Evolutionary conservation across 805 yeast species (phyloP), one percentile per base, ranked within the genome.

Genomic region (Starmera quercuum): DNA sequence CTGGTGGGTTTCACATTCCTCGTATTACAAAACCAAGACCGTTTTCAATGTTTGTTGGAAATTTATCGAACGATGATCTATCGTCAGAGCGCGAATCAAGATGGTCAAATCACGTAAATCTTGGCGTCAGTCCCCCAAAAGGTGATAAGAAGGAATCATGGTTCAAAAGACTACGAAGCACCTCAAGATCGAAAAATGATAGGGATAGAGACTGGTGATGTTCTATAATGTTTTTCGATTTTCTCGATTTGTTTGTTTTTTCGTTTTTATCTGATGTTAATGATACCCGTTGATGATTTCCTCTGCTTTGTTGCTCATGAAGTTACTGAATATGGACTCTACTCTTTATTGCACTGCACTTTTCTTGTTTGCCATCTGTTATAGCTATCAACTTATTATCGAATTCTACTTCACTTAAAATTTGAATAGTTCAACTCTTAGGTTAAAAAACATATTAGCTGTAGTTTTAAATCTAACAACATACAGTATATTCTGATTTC

Each of bases 131-230:
- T 16, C 51, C 55, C 34, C 46, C 56, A 36, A 45, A 43, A 23
- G 62, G 58, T 29, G n/a, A n/a, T n/a, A n/a, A n/a, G n/a, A 53
- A 61, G 32, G 63, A 54, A 18, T 56, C 63, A 6, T 71, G 76
- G 76, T 64, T 69, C 39, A 66, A 56, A 36, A 59, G 66, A 41
- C 40, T 68, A 30, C 61, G 66, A 34, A 56, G 64, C 29, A 48
- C 59, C 20, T 63, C 68, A 6, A 47, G 64, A 36, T 51, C 52
- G 7, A 34, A 40, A 9, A 37, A 34, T 23, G 31, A 31, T 6
- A 11, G 8, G 8, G 11, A 8, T 21, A 30, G 15, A 17, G 33
- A 30, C 2, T 30, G 13, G 20, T 7, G 13, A 4, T 23, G 13
- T 16, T 30, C 19, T 9, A 11, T 23, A 3, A 24, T 20, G n/a